Conservation (phyloP, 305 asterid species). For the Fraxinus sp. region DNA sequence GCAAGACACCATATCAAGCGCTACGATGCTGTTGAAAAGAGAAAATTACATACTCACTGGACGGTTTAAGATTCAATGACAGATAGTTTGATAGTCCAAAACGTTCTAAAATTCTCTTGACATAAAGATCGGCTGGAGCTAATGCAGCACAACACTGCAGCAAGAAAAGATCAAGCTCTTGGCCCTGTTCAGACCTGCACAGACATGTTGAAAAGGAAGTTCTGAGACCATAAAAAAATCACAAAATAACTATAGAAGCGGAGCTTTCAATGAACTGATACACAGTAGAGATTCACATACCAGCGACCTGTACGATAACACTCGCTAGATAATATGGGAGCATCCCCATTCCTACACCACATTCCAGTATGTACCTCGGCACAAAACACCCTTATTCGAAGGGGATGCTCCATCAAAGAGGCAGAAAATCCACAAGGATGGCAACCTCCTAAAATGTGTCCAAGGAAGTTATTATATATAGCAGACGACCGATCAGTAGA, state of each 20-base stretch:
- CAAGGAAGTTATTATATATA: slow-evolving; percentile 52
- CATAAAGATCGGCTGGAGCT: slow-evolving; percentile 87
- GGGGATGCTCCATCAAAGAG: slow-evolving; percentile 90
- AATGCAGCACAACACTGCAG: slow-evolving; percentile 96
- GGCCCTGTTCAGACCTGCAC: slow-evolving; percentile 87
- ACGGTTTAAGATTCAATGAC: slow-evolving; percentile 67
- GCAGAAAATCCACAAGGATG: slow-evolving; percentile 92
- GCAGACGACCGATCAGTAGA: slow-evolving; percentile 42
- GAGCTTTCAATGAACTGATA: not conserved
- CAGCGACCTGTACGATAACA: slow-evolving; percentile 90
- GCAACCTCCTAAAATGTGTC: slow-evolving; percentile 75
- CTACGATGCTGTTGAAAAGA: too few relatives aligned
- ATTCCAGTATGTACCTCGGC: slow-evolving; percentile 94
- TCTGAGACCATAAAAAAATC: not conserved
- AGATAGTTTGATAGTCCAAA: slow-evolving; percentile 80
- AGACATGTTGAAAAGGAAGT: slow-evolving; percentile 24
- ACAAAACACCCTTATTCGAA: slow-evolving; percentile 89
- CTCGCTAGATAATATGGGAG: slow-evolving; percentile 72
- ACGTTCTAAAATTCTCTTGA: slow-evolving; percentile 80
- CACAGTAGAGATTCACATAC: slow-evolving; percentile 42
- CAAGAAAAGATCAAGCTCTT: slow-evolving; percentile 92
- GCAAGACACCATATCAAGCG: too few relatives aligned
- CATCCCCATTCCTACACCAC: slow-evolving; percentile 94
- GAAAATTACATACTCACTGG: slow-evolving; percentile 82
- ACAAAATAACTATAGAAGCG: slow-evolving; percentile 1